Conservation (phyloP, 202 grass and related monocot species). For the Panicum hallii region DNA sequence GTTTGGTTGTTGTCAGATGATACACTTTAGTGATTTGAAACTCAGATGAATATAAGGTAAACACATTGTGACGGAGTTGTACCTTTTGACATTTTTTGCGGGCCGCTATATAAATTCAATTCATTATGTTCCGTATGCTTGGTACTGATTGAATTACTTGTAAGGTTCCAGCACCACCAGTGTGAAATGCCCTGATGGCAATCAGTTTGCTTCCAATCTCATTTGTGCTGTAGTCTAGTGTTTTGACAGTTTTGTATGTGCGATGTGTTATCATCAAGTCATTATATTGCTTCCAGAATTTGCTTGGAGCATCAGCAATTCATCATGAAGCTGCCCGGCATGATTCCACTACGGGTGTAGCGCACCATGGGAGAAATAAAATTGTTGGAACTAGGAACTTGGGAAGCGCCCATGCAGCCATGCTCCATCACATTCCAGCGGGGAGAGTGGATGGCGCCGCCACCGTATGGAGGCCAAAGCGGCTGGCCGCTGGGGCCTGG, state of each 20-base stretch:
- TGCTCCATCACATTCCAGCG: background rate
- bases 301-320: background rate
- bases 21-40: conserved; percentile 41
- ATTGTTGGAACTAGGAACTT: background rate
- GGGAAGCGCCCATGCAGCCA: background rate
- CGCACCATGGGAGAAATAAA: background rate
- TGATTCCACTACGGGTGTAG: background rate
- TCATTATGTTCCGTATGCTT: conserved; percentile 30
- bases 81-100: conserved; percentile 24
- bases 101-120: conserved; percentile 30
- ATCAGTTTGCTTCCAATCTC: background rate
- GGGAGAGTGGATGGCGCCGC: too few species aligned
- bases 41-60: conserved; percentile 15
- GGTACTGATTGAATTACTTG: background rate
- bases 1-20: conserved; percentile 46
- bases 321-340: background rate
- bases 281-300: background rate
- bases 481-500: too few species aligned
- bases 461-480: background rate
- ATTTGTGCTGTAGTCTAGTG: background rate
- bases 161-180: background rate
- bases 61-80: conserved; percentile 36
- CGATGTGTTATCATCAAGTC: background rate
- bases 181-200: background rate
- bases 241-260: background rate